These are phyloP conservation scores for Epichloe uncinata DNA, from an alignment of 2,329 filamentous ascomycete species.

Conservation along the genomic window DNA sequence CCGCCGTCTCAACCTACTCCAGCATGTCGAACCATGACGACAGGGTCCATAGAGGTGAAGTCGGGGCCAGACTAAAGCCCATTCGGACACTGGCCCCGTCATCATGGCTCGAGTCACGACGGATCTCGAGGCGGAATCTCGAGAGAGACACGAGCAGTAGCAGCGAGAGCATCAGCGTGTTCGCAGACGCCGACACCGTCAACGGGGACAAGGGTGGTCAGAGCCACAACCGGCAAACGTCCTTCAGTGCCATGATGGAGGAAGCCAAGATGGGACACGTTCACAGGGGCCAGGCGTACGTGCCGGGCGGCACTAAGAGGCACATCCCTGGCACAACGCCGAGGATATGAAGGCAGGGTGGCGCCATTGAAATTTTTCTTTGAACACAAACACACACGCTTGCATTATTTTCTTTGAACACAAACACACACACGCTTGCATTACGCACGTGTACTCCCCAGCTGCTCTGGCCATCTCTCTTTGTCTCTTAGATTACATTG, in stretches of 20 bases:
- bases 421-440: too few relatives aligned
- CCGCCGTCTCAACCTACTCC: conserved; percentile 9
- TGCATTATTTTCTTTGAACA: too few relatives aligned
- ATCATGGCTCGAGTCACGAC: conserved; percentile 13
- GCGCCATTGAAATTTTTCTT: background rate
- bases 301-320: background rate
- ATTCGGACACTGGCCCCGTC: conserved; percentile 26
- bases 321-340: conserved; percentile 23
- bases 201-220: background rate
- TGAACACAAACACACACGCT: too few relatives aligned
- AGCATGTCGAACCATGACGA: conserved; percentile 14
- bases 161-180: conserved; percentile 39
- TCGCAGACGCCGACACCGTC: conserved; percentile 33
- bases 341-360: conserved; percentile 11
- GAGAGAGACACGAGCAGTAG: conserved; percentile 32
- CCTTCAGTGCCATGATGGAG: conserved; percentile 41
- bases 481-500: too few relatives aligned
- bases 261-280: conserved; percentile 30
- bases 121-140: conserved; percentile 19
- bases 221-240: conserved; percentile 26
- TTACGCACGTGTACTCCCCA: too few relatives aligned
- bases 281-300: conserved; percentile 27
- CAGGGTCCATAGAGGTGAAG: conserved; percentile 14
- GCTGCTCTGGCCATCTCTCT: too few relatives aligned
- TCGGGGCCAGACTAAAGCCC: conserved; percentile 18